phyloP scores from a whole-genome alignment of 2,329 filamentous ascomycete species.

The Epichloe scottii region DNA sequence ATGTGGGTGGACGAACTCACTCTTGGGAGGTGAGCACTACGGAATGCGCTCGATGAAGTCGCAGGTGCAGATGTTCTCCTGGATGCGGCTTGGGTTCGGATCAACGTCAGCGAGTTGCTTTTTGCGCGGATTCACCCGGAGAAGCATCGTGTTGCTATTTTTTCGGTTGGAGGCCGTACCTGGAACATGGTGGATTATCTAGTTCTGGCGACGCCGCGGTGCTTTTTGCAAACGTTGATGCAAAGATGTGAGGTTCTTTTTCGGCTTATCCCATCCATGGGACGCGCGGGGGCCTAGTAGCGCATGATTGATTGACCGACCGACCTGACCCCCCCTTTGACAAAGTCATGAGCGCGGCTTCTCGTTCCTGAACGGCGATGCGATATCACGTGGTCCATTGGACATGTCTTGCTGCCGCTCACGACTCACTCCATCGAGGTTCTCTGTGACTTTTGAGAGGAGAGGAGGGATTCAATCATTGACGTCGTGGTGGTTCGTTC shows the following conservation, averaged over 20 bases:
- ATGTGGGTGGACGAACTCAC: conserved; percentile 16
- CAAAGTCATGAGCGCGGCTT: not conserved
- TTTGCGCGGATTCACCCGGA: not conserved
- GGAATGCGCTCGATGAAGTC: conserved; percentile 71
- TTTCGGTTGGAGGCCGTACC: not conserved
- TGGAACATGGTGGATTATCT: conserved; percentile 9
- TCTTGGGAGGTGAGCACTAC: conserved; percentile 72
- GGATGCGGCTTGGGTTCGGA: conserved; percentile 41
- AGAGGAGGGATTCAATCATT: no score
- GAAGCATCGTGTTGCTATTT: no score
- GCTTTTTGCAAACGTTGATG: not conserved
- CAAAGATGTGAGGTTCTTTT: not conserved
- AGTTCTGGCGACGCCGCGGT: not conserved
- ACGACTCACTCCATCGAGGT: no score
- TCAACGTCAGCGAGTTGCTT: no score
- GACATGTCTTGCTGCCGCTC: not conserved
- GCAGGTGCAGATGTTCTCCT: conserved; percentile 63
- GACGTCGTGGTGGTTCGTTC: no score
- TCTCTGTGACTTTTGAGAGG: no score
- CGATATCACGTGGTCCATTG: not conserved
- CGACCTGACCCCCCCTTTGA: not conserved
- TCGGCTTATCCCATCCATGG: no score
- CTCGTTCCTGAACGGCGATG: not conserved
- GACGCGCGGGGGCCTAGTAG: not conserved
- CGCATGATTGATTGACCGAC: not conserved